Evolutionary conservation across 2,329 filamentous ascomycete genomes (phyloP), one percentile per base, ranked within the genome.

Genomic region (Penicillium griseofulvum): DNA sequence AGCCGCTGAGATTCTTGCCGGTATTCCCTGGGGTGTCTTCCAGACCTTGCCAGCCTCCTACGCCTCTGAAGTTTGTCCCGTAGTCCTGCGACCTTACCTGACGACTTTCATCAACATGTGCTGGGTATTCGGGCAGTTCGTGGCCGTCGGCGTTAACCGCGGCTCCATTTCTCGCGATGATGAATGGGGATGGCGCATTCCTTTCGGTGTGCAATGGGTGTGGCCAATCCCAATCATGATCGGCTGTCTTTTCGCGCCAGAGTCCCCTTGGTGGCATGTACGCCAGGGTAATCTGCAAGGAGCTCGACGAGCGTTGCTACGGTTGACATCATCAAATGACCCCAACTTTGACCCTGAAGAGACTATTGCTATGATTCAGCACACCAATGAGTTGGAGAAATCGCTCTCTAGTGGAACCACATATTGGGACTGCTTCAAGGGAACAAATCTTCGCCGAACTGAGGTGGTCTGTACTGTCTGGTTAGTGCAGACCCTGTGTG

Each of bases 301-400:
- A 14, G 78, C 78, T 10, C 76, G 76, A 55, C 69, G 69, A 41
- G 57, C 71, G 5, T 59, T 74, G 12, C 61, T 66, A 44, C 64
- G 76, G 54, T 58, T 85, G 42, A 79, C 81, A 1, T 49, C 65
- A 11, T 64, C 66, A 10, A 57, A 63, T 7, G 86, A 89, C 60
- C 87, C 84, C 1, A 81, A 86, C 59, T 91, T 92, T 66, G 83
- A 94, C 64, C 83, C 87, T 12, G 87, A 94, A 58, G 89, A 92
- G 73, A 92, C 89, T 0, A 80, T 95, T 43, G 87, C 88, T 66
- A 92, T 94, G 89, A 95, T 96, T 87, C 83, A 90, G 1, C 89
- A 93, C 69, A 95, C 90, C 0, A 91, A 88, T 2, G 87, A 87
- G 0, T 78, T 94, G 6, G 90, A 95, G 70, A 81, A 89, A 69